These are phyloP conservation scores for Thalassiosira profunda DNA, from an alignment of 108 stramenopile genomes.

Conservation along the genomic window DNA sequence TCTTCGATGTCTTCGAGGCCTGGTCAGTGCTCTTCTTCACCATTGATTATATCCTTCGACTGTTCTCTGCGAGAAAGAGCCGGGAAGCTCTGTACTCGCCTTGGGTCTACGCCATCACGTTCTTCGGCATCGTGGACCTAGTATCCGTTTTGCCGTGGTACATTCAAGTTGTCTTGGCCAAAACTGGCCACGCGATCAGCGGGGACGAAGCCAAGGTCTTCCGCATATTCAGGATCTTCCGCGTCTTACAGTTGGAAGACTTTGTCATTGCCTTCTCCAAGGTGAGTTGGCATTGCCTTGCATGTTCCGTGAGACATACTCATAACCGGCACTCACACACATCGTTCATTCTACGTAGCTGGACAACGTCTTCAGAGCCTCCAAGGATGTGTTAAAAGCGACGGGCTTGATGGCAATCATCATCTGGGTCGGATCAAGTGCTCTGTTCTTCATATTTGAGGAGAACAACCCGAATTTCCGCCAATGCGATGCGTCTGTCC, in stretches of 20 bases:
- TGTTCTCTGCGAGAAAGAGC: conserved; percentile 90
- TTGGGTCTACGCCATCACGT: conserved; percentile 81
- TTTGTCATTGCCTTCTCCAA: conserved; percentile 91
- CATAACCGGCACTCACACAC: too few species aligned
- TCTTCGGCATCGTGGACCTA: conserved; percentile 94
- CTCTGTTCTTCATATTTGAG: conserved; percentile 91
- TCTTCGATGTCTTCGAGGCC: conserved; percentile 83
- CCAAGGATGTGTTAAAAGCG: conserved; percentile 88
- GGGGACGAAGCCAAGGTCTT: conserved; percentile 80
- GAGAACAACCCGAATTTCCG: conserved; percentile 86
- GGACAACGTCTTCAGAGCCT: conserved; percentile 91
- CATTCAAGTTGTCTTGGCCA: conserved; percentile 59
- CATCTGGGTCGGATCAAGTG: conserved; percentile 92
- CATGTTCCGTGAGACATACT: too few species aligned
- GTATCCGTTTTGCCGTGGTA: conserved; percentile 91
- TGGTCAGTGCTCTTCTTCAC: conserved; percentile 87
- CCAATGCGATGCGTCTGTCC: conserved; percentile 70
- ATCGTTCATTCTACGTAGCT: too few species aligned
- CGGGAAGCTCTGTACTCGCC: conserved; percentile 82
- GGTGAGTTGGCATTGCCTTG: too few species aligned
- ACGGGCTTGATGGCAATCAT: conserved; percentile 91
- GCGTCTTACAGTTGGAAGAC: conserved; percentile 92
- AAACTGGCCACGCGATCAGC: conserved; percentile 44
- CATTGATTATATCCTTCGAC: conserved; percentile 73
- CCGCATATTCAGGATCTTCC: conserved; percentile 89